phyloP scores from a whole-genome alignment of 2,329 filamentous ascomycete genomes.

The Cercospora brassicicola region DNA sequence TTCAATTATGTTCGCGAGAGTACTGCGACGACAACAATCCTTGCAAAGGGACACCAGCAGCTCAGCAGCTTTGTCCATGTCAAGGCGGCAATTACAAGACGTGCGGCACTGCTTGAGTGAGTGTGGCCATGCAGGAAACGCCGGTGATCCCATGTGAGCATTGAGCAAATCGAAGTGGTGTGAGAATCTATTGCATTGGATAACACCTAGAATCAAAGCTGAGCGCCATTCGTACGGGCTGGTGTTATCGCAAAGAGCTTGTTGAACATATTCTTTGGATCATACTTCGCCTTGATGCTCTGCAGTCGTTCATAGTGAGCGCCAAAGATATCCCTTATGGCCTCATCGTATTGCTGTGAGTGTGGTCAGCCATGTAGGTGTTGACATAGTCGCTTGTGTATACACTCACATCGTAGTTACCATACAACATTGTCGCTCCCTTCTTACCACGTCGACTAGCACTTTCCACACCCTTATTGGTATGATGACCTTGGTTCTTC shows the following conservation, averaged over 20 bases:
- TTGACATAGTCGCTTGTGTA: too few relatives aligned
- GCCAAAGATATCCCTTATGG: conserved; percentile 46
- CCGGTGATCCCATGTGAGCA: too few relatives aligned
- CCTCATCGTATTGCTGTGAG: conserved; percentile 34
- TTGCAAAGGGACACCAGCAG: not conserved
- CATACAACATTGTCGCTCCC: conserved; percentile 34
- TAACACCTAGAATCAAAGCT: not conserved
- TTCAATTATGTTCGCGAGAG: not conserved
- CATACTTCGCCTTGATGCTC: conserved; percentile 49
- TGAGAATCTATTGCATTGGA: not conserved
- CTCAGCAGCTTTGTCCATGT: not conserved
- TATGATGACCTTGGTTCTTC: conserved; percentile 23
- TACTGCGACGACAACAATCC: not conserved
- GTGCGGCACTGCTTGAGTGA: not conserved
- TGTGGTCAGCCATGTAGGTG: too few relatives aligned
- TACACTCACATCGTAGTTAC: conserved; percentile 34
- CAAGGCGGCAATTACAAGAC: not conserved
- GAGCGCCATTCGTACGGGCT: not conserved
- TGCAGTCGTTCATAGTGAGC: conserved; percentile 46
- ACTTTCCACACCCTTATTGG: conserved; percentile 25
- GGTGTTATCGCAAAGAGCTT: conserved; percentile 39
- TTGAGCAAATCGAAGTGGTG: not conserved
- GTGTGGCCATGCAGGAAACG: not conserved
- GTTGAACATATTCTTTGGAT: conserved; percentile 50
- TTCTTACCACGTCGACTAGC: conserved; percentile 30